Base-by-base conservation (phyloP, 106 monocot genomes). In the Acanthochlamys bracteata region DNA sequence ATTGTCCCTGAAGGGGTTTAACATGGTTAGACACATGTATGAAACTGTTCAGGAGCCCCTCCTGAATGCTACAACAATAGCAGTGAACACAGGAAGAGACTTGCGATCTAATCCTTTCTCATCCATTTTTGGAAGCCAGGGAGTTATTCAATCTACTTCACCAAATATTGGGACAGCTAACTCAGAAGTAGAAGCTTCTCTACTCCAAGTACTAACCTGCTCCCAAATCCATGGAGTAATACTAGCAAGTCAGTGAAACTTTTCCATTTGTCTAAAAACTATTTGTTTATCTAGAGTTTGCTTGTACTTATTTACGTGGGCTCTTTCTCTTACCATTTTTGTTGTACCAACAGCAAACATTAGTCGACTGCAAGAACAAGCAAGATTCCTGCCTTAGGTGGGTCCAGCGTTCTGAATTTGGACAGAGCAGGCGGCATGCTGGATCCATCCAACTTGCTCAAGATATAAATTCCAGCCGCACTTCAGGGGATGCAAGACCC, bases 1-100 rank as follows among this genome's bases (percentile, higher is more conserved):
- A 69, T 84, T 86, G 49, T 95, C 94, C 51, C 94, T 90, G 20
- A 86, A 95, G 78, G 94, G 94, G 25, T 95, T 95, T 74, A 95
- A 95, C 58, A 90, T 90, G 90, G 84, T 95, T 11, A 77, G 94
- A 60, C 81, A 86, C 65, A 90, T 95, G 94, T 90, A 95, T 72
- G 90, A 95, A 74, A 95, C 83, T 20, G 90, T 95, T 40, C 94
- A 95, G 66, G 94, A 95, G 57, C 94, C 94, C 0, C 85, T 95
- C 53, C 66, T 95, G 25, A 95, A 95, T 84, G 90, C 94, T 11
- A 87, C 94, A 0, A 87, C 90, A n/a, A 82, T 95, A 86, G 82
- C 71, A 11, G 90, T 67, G 20, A 82, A 87, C 10, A 25, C 59
- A 24, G 87, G 80, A 59, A 63, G 45, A 53, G 78, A 74, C 69